Evolutionary conservation across 2,329 filamentous ascomycete genomes (phyloP).

Genomic region (Fusarium miscanthi): DNA sequence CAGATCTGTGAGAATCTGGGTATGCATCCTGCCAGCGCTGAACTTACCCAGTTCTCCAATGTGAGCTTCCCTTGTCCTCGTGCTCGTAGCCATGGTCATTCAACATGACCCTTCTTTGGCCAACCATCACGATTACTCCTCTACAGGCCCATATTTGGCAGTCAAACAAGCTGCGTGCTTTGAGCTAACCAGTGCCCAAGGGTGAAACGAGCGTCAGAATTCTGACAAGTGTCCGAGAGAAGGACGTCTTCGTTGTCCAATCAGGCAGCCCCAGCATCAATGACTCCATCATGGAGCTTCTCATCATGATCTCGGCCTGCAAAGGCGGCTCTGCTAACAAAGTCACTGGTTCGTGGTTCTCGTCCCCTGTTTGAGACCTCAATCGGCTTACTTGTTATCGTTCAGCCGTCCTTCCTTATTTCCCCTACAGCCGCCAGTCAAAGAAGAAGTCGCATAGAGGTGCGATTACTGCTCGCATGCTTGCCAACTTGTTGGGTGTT

Average conservation of each 20-base stretch:
- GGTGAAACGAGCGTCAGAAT: conserved; percentile 78
- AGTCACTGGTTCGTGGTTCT: conserved; percentile 79
- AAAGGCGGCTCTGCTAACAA: conserved; percentile 97
- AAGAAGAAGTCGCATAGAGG: conserved; percentile 99
- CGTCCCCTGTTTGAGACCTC: conserved; percentile 20
- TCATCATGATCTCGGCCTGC: conserved; percentile 99
- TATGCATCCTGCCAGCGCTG: conserved; percentile 71
- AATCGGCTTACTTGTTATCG: conserved; percentile 32
- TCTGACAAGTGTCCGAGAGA: conserved; percentile 85
- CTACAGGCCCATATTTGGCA: conserved; percentile 1
- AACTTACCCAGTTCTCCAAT: conserved; percentile 78
- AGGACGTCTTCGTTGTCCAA: conserved; percentile 99
- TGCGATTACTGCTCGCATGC: conserved; percentile 95
- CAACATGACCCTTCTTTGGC: conserved; percentile 13
- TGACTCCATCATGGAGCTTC: conserved; percentile 98
- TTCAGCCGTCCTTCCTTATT: conserved; percentile 88
- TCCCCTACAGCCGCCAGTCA: conserved; percentile 98
- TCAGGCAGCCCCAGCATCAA: conserved; percentile 97
- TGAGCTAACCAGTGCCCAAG: conserved; percentile 52
- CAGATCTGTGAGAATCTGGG: conserved; percentile 77
- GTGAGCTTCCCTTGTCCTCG: conserved; percentile 57
- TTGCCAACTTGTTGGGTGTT: conserved; percentile 92
- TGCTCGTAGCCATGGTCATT: conserved; percentile 20
- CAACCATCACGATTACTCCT: conserved; percentile 9
- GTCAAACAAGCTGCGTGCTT: conserved; percentile 13